Evolutionary conservation across 768 basidiomycete genomes (phyloP), one percentile per base, ranked within the genome.

Genomic region (Podaxis sp.): DNA sequence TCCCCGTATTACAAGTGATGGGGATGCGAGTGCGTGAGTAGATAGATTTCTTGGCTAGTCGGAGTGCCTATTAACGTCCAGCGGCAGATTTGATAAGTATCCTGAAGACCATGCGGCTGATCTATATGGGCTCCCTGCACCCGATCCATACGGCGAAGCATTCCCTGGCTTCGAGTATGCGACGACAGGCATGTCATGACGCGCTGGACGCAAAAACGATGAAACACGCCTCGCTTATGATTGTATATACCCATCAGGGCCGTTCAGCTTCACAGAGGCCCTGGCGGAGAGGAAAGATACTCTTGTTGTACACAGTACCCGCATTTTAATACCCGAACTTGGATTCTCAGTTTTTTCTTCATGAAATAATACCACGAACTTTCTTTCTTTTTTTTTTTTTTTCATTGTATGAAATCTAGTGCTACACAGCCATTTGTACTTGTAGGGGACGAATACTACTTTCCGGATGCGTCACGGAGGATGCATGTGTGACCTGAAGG

Each of bases 11-110:
- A 84, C 79, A 37, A 89, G 94, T 8, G 97, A 98, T 11, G 97
- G 97, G 0, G 97, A 99, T 74, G 91, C 96, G 4, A 95, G 92
- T 86, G 91, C 91, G 90, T 93, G 72, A 74, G 91, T 85, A 48
- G 33, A n/a, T 60, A 46, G 33, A 6, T 11, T 38, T 40, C 56
- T 64, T 12, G 30, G 22, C 33, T 24, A 44, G 41, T 62, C 56
- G 12, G 17, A 61, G 33, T 59, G 22, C 64, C 38, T 68, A 54
- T 60, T 69, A 56, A 66, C 64, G 3, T 59, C 26, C 36, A 62
- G 50, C 57, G 53, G 7, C 67, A 93, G 90, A 22, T 93, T 93
- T 66, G 91, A 93, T 67, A 79, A 77, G 52, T 93, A 93, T 68
- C 88, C 90, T 0, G 91, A 93, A 71, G 90, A 90, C 67, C 84